Evolutionary conservation across 225 moss, liverwort and hornwort species (phyloP), one percentile per base, ranked within the genome.

Genomic region (Asterella californica): DNA sequence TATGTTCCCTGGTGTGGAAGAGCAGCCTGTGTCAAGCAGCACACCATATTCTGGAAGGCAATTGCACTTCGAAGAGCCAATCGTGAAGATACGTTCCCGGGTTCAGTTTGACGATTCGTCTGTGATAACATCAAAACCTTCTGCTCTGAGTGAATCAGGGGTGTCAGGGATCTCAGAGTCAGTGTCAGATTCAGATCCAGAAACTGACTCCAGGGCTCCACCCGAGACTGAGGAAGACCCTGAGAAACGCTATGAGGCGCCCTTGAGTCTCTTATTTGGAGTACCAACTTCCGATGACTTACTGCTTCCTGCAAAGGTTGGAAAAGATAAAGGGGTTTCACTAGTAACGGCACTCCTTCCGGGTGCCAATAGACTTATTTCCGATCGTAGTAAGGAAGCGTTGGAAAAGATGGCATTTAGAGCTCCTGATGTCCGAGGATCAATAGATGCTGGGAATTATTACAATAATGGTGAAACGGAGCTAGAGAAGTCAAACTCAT

Each of bases 251-350:
- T 65, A 86, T 10, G 79, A 82, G 79, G 79, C 86, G 22, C 96
- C 96, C 2, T 82, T 96, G 68, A 96, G 96, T 84, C 87, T 96
- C 52, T 81, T 94, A 68, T 92, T 83, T 68, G 86, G 88, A 30
- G 30, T 76, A 60, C 74, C 86, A 0, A 79, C 24, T 32, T 47
- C 36, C 34, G 86, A 88, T 18, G 84, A 83, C 0, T 37, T 79
- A 21, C 61, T 82, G 45, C 65, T 86, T 15, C 73, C 72, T 48
- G 78, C 82, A 22, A 82, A 86, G 61, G 2, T 45, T 15, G 88
- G 84, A 53, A 80, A 52, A 60, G 81, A 55, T 36, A 80, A 66
- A 36, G 63, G 76, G 37, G 74, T 79, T 37, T 76, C 81, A 14
- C 42, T 80, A 4, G 55, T 87, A 47, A 69, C 85, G n/a, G 87